A percentile compares a stretch with the other conserved stretches of the same genome.
phyloP scores from a whole-genome alignment of 1,139 yeast species.

The Pichia sp. region DNA sequence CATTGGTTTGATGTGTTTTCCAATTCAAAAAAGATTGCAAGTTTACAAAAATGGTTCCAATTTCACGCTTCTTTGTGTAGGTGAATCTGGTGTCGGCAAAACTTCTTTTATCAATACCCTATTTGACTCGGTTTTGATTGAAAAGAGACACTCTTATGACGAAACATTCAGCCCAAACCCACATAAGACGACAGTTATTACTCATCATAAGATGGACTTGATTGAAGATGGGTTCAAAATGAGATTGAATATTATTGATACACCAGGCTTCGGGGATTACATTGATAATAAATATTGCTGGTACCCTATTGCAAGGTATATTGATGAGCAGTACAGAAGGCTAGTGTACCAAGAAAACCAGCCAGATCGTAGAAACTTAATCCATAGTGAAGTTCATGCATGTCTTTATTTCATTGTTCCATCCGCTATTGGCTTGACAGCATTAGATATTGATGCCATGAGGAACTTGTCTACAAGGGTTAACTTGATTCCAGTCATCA shows the following conservation, averaged over 20 bases:
- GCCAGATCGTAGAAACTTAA: conserved; percentile 49
- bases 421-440: conserved; percentile 46
- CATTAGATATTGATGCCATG: conserved; percentile 68
- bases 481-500: conserved; percentile 71
- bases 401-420: conserved; percentile 73
- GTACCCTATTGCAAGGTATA: conserved; percentile 88
- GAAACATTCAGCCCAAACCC: conserved; percentile 12
- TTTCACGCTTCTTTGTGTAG: conserved; percentile 45
- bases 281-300: conserved; percentile 86
- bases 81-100: conserved; percentile 41
- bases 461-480: conserved; percentile 59
- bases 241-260: conserved; percentile 76
- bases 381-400: conserved; percentile 67
- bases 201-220: conserved; percentile 39
- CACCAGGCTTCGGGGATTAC: conserved; percentile 94
- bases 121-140: conserved; percentile 31
- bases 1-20: conserved; percentile 30
- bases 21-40: conserved; percentile 28
- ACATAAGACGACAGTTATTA: conserved; percentile 38
- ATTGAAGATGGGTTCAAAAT: conserved; percentile 84
- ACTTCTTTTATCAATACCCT: conserved; percentile 46
- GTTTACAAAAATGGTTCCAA: conserved; percentile 35
- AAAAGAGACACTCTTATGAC: neutral
- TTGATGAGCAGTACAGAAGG: conserved; percentile 63
- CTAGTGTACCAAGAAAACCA: conserved; percentile 68